A percentile compares a stretch with the other conserved stretches of the same genome.
Conservation (phyloP, 1,139 yeast genomes). For the Sugiyamaella sp. region DNA sequence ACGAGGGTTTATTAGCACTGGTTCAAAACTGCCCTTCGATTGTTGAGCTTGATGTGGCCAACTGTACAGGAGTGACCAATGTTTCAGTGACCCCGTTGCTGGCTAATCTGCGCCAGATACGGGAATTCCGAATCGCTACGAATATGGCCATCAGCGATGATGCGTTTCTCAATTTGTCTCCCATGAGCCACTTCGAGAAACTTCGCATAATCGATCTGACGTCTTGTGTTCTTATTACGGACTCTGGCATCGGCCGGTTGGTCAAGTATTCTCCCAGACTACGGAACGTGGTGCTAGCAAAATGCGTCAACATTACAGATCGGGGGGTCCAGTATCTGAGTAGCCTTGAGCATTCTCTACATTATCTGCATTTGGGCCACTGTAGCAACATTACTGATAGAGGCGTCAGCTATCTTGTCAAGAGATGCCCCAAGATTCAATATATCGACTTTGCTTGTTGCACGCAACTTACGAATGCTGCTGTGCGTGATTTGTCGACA, state of each 20-base stretch:
- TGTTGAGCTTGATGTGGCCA: conserved; percentile 89
- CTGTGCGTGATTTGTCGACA: conserved; percentile 74
- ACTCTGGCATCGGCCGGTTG: conserved; percentile 71
- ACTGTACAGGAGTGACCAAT: conserved; percentile 76
- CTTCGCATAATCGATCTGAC: conserved; percentile 84
- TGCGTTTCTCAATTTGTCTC: conserved; percentile 42
- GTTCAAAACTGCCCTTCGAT: conserved; percentile 72
- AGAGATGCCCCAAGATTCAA: conserved; percentile 81
- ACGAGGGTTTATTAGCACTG: conserved; percentile 64
- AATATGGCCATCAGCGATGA: conserved; percentile 71
- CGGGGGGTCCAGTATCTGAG: conserved; percentile 73
- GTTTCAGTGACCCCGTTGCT: conserved; percentile 62
- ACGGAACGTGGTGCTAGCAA: conserved; percentile 85
- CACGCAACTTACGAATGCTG: conserved; percentile 81
- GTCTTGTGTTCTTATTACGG: conserved; percentile 81
- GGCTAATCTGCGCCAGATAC: conserved; percentile 62
- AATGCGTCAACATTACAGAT: conserved; percentile 88
- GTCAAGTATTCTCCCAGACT: conserved; percentile 80
- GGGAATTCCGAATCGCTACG: conserved; percentile 82
- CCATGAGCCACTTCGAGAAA: conserved; percentile 47
- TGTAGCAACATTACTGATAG: conserved; percentile 88
- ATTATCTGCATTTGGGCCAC: conserved; percentile 92
- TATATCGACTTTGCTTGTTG: conserved; percentile 97
- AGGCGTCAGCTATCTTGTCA: conserved; percentile 76
- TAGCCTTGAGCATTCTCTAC: conserved; percentile 76